Conservation (phyloP, 78 protist species). For the Emiliania huxleyi region DNA sequence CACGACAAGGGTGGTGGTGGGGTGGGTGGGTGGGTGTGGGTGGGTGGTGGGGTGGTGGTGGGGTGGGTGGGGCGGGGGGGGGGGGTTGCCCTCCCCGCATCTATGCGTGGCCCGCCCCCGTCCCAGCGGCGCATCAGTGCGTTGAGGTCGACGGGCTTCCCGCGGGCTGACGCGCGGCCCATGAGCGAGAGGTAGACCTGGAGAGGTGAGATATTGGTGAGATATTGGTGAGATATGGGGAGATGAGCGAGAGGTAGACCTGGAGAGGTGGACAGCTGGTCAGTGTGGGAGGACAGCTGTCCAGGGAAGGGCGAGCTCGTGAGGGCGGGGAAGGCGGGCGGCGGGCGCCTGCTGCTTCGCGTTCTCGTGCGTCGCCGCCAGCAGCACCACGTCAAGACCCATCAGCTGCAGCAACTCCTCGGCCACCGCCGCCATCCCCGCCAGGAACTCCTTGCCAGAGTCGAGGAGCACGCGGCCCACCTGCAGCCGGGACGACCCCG, state of each 20-base stretch:
- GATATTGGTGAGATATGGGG: no score
- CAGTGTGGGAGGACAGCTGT: no score
- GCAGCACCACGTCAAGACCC: neutral
- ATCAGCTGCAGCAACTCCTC: neutral
- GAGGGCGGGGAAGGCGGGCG: no score
- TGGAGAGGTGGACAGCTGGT: neutral
- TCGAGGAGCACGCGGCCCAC: neutral
- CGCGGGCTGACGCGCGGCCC: neutral
- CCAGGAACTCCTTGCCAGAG: neutral
- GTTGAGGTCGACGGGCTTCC: neutral
- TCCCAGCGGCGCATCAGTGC: neutral
- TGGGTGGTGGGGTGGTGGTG: no score
- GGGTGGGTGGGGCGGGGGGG: no score
- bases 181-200: neutral
- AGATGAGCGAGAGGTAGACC: neutral
- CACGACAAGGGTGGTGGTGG: no score
- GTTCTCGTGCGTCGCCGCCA: neutral
- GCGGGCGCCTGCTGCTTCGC: neutral
- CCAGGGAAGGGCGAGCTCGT: no score
- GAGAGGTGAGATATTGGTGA: neutral
- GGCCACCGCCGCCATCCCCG: slow-evolving; percentile 5
- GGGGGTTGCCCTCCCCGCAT: no score
- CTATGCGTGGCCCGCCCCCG: no score
- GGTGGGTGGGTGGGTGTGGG: no score
- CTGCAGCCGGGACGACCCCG: no score